phyloP scores from a whole-genome alignment of 768 basidiomycete genomes.

The Russula foetens region DNA sequence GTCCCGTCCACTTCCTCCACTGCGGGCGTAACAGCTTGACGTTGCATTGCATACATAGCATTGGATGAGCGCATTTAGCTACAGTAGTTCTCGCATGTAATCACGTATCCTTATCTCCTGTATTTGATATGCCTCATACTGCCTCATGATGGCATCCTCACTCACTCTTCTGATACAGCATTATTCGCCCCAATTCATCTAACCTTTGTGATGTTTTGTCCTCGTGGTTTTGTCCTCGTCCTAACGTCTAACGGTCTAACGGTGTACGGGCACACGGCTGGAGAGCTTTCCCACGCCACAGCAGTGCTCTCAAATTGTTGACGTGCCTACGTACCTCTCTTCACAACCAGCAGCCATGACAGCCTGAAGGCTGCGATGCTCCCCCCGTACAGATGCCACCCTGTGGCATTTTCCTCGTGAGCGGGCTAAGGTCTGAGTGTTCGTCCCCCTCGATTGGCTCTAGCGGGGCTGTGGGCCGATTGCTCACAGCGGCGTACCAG shows the following conservation, averaged over 20 bases:
- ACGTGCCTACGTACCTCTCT: too few species aligned
- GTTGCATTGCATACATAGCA: not conserved
- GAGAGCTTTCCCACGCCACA: too few species aligned
- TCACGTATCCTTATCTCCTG: slow-evolving; percentile 15
- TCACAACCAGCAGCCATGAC: not conserved
- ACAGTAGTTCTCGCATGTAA: not conserved
- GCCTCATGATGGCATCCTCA: not conserved
- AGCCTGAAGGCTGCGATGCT: slow-evolving; percentile 20
- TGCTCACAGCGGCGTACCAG: slow-evolving; percentile 26
- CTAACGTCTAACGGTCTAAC: too few species aligned
- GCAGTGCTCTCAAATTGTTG: too few species aligned
- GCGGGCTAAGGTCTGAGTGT: slow-evolving; percentile 30
- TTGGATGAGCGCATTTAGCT: not conserved
- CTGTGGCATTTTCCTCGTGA: slow-evolving; percentile 21
- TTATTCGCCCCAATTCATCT: not conserved
- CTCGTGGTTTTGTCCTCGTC: too few species aligned
- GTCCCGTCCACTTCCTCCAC: not conserved
- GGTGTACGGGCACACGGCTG: too few species aligned
- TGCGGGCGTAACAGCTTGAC: not conserved
- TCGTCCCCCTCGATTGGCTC: slow-evolving; percentile 26
- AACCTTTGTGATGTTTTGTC: too few species aligned
- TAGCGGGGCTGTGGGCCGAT: slow-evolving; percentile 24
- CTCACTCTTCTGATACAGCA: not conserved
- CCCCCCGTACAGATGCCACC: slow-evolving; percentile 7
- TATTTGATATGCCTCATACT: slow-evolving; percentile 7